Evolutionary conservation across 768 basidiomycete genomes (phyloP).

Genomic region (Lenzites betulinus): DNA sequence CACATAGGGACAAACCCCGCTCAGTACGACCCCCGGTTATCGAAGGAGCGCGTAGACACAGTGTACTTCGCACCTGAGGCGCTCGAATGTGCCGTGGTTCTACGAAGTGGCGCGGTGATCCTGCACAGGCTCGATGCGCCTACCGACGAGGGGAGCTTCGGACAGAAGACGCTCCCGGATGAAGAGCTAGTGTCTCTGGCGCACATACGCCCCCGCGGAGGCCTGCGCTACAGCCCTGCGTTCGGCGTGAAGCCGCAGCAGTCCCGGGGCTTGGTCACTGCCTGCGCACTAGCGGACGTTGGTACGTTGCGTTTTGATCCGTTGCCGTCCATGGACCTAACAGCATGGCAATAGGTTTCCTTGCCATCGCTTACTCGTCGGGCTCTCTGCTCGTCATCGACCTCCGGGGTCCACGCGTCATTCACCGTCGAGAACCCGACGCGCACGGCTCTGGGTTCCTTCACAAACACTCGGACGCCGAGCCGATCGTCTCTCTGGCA

Average conservation of each 20-base stretch:
- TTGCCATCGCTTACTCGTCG: constrained; percentile 68
- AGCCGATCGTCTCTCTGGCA: constrained; percentile 53
- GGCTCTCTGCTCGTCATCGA: constrained; percentile 67
- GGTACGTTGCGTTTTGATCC: constrained; percentile 48
- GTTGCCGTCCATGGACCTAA: not conserved
- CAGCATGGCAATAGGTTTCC: constrained; percentile 56
- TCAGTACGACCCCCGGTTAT: constrained; percentile 8
- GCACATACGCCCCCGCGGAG: constrained; percentile 44
- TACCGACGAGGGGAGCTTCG: constrained; percentile 15
- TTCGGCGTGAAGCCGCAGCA: constrained; percentile 55
- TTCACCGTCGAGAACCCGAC: constrained; percentile 50
- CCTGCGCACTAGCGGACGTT: constrained; percentile 69
- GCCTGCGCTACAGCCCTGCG: constrained; percentile 57
- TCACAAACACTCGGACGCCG: constrained; percentile 37
- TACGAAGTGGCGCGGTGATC: constrained; percentile 59
- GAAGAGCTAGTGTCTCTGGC: constrained; percentile 55
- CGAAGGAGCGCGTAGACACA: constrained; percentile 40
- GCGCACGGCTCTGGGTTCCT: constrained; percentile 44
- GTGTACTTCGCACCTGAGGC: constrained; percentile 56
- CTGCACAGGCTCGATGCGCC: constrained; percentile 44
- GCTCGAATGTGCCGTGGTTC: constrained; percentile 55
- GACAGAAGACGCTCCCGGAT: constrained; percentile 36
- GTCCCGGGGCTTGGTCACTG: constrained; percentile 44
- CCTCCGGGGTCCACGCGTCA: constrained; percentile 70
- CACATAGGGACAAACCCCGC: constrained; percentile 26